Percentiles rank a stretch among this genome's conserved stretches.
These are phyloP conservation scores for Komagataea norvegica DNA, from an alignment of 1,139 yeast genomes.

Conservation along the genomic window DNA sequence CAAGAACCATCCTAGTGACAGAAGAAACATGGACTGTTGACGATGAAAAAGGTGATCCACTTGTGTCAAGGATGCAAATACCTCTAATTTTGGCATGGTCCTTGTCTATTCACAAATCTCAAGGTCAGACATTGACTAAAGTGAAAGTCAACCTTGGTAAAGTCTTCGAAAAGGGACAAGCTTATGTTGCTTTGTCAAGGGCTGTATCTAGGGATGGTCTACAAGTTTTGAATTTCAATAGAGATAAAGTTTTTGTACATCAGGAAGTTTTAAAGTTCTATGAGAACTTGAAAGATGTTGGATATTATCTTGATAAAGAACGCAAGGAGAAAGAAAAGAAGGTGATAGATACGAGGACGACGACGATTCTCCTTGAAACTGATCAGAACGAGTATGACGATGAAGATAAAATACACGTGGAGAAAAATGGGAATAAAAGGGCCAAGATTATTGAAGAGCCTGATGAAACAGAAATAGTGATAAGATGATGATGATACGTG, in stretches of 20 bases:
- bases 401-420: no score
- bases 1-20: constrained; percentile 66
- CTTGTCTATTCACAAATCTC: constrained; percentile 89
- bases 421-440: background rate
- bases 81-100: constrained; percentile 96
- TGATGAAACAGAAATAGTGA: no score
- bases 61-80: constrained; percentile 59
- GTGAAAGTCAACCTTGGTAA: constrained; percentile 75
- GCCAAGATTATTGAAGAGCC: background rate
- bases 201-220: constrained; percentile 77
- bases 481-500: no score
- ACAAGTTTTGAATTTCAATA: constrained; percentile 68
- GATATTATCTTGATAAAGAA: background rate
- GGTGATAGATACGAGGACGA: no score
- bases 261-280: constrained; percentile 61
- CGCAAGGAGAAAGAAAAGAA: background rate
- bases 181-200: constrained; percentile 87
- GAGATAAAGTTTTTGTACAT: constrained; percentile 54
- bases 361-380: no score
- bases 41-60: constrained; percentile 48
- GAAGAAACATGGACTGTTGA: constrained; percentile 74
- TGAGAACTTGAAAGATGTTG: constrained; percentile 31
- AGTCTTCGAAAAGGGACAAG: constrained; percentile 91
- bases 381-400: no score
- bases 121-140: constrained; percentile 85